Base-by-base conservation (phyloP, 1,139 yeast species). In the Pichia sp. region DNA sequence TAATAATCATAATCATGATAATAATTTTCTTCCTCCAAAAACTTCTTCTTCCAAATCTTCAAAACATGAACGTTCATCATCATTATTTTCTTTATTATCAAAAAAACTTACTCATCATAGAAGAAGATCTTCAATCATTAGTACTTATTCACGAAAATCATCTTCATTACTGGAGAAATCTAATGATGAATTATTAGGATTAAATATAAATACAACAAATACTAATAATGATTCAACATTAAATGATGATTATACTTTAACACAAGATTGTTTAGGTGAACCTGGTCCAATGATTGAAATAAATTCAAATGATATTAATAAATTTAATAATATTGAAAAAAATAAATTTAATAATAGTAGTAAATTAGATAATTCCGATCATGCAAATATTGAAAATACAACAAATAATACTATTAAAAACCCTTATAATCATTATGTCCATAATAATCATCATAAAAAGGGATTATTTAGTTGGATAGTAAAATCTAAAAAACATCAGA, bases 241-340 rank as follows among this genome's bases (percentile, higher is more conserved):
- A 28, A 49, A 46, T 37, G 61, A 58, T 40, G 64, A 60, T 40
- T 43, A 50, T 11, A 58, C 65, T 8, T 34, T 62, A 35, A 60
- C 61, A 4, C 60, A 56, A 29, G 59, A 58, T 18, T 40, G 38
- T 18, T 31, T 57, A 25, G 66, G 66, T 38, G 64, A 62, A 45
- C 66, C 66, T 2, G 66, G 66, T 18, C 65, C 66, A 26, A 62
- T 62, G 58, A 48, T 62, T 38, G 58, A 58, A 41, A 45, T 53
- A n/a, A 31, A 35, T 28, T 39, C 44, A 11, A 42, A 37, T 36
- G 46, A 46, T 42, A 37, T 40, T 10, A 46, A 44, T 30, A 28
- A 33, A 40, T 39, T 43, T 31, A 9, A n/a, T 32, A 40, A 37
- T 36, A 18, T 18, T 18, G 18, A 18, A 18, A 18, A 18, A 18